These are phyloP conservation scores for Diatrype stigma DNA, from an alignment of 2,329 filamentous ascomycete genomes.

Conservation along the genomic window DNA sequence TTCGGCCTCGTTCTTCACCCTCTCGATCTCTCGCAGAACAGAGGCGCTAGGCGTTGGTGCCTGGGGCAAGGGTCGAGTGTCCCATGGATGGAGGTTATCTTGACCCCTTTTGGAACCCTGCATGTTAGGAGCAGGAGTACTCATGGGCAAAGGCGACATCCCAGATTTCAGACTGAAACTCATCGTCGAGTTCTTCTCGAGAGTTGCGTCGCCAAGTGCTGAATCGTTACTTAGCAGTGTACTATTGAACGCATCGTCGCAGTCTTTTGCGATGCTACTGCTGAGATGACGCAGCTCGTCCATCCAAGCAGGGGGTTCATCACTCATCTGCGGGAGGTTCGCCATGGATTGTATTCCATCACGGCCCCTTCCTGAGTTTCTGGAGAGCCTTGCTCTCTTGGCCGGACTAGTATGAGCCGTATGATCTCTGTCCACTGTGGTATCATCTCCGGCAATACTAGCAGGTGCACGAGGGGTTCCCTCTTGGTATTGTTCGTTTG, in stretches of 20 bases:
- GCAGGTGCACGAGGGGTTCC: conserved; percentile 14
- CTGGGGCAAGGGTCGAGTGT: conserved; percentile 48
- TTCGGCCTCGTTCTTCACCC: conserved; percentile 15
- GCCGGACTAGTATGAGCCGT: conserved; percentile 16
- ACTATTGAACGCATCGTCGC: conserved; percentile 87
- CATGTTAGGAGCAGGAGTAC: conserved; percentile 11
- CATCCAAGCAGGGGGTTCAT: conserved; percentile 38
- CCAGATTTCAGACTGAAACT: conserved; percentile 1
- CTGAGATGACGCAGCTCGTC: conserved; percentile 83
- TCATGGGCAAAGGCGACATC: conserved; percentile 3
- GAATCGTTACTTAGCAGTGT: conserved; percentile 35
- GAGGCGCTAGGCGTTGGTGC: conserved; percentile 35
- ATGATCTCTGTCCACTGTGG: conserved; percentile 19
- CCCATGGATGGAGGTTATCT: conserved; percentile 31
- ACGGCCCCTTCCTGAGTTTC: conserved; percentile 6
- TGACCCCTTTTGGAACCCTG: conserved; percentile 5
- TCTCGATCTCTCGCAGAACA: conserved; percentile 18
- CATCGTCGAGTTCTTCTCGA: conserved; percentile 8
- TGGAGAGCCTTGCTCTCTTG: conserved; percentile 12
- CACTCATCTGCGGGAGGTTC: conserved; percentile 15
- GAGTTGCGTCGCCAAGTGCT: conserved; percentile 6
- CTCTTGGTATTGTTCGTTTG: conserved; percentile 13
- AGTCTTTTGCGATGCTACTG: conserved; percentile 79
- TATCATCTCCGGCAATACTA: conserved; percentile 25
- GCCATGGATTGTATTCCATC: conserved; percentile 18